Conservation (phyloP, 352 stramenopile species). For the Globisporangium parvum region DNA sequence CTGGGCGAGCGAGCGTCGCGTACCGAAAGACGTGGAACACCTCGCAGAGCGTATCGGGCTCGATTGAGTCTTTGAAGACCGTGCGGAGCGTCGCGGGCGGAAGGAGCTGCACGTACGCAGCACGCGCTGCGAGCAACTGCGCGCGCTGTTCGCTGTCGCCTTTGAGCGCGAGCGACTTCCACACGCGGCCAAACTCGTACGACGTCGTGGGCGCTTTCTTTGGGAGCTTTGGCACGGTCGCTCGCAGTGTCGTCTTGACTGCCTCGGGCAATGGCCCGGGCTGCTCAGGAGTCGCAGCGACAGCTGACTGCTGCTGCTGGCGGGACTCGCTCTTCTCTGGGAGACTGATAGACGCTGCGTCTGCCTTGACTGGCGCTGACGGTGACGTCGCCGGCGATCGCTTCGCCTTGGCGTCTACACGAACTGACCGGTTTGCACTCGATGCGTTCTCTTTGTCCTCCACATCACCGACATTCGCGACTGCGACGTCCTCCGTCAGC, state of each 20-base stretch:
- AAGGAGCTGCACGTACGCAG: slow-evolving; percentile 44
- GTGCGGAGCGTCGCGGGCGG: slow-evolving; percentile 22
- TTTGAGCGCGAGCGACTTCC: slow-evolving; percentile 57
- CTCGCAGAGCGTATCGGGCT: slow-evolving; percentile 71
- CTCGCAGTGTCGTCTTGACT: not conserved
- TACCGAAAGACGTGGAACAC: slow-evolving; percentile 44
- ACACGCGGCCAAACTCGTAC: slow-evolving; percentile 78
- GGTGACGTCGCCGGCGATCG: too few species aligned
- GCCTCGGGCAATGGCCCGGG: too few species aligned
- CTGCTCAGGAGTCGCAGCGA: too few species aligned
- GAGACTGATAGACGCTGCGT: too few species aligned
- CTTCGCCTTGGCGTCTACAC: too few species aligned
- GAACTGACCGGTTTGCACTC: too few species aligned
- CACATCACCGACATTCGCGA: too few species aligned
- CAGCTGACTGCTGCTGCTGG: too few species aligned
- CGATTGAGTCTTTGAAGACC: slow-evolving; percentile 73
- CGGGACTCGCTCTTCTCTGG: too few species aligned
- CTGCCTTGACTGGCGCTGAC: too few species aligned
- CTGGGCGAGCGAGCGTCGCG: slow-evolving; percentile 7
- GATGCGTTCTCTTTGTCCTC: too few species aligned
- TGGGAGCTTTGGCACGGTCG: slow-evolving; percentile 42
- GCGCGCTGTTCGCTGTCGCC: slow-evolving; percentile 22
- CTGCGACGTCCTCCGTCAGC: not conserved
- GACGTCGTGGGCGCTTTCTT: slow-evolving; percentile 60
- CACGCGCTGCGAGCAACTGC: slow-evolving; percentile 33